Conservation (phyloP, 805 yeast genomes). For the Nakazawaea anatomiae region DNA sequence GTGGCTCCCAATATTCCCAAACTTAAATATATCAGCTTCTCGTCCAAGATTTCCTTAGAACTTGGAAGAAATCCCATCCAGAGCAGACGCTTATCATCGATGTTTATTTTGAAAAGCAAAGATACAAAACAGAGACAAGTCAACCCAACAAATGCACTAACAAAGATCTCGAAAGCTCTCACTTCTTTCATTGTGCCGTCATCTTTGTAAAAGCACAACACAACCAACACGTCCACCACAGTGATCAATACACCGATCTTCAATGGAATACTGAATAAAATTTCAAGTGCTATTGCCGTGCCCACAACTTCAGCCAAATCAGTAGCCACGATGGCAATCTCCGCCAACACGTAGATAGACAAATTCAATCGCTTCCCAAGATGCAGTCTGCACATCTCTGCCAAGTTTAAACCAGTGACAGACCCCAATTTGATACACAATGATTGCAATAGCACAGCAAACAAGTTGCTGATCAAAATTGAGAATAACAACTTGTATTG, state of each 20-base stretch:
- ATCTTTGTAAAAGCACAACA: conserved; percentile 83
- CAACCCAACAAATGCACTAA: conserved; percentile 67
- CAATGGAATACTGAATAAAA: conserved; percentile 73
- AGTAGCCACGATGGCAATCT: conserved; percentile 88
- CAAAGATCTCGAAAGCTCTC: conserved; percentile 76
- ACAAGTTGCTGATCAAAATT: conserved; percentile 69
- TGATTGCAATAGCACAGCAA: conserved; percentile 84
- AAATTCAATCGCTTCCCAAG: conserved; percentile 57
- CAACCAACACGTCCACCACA: conserved; percentile 78
- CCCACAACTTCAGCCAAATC: conserved; percentile 97
- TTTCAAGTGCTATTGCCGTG: conserved; percentile 90
- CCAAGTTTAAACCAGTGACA: conserved; percentile 90
- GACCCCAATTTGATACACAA: conserved; percentile 86
- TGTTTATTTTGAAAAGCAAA: conserved; percentile 66
- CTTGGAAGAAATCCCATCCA: conserved; percentile 63
- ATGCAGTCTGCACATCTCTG: conserved; percentile 77
- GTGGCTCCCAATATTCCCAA: conserved; percentile 71
- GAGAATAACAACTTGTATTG: conserved; percentile 75
- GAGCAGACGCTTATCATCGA: conserved; percentile 52
- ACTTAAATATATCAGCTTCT: conserved; percentile 68
- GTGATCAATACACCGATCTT: conserved; percentile 81
- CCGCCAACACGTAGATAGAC: conserved; percentile 70
- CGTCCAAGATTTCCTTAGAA: conserved; percentile 37
- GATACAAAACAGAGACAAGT: conserved; percentile 84
- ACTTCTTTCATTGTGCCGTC: conserved; percentile 73